These are phyloP conservation scores for Colletotrichum sp. DNA, from an alignment of 2,329 filamentous ascomycete genomes.

Conservation along the genomic window DNA sequence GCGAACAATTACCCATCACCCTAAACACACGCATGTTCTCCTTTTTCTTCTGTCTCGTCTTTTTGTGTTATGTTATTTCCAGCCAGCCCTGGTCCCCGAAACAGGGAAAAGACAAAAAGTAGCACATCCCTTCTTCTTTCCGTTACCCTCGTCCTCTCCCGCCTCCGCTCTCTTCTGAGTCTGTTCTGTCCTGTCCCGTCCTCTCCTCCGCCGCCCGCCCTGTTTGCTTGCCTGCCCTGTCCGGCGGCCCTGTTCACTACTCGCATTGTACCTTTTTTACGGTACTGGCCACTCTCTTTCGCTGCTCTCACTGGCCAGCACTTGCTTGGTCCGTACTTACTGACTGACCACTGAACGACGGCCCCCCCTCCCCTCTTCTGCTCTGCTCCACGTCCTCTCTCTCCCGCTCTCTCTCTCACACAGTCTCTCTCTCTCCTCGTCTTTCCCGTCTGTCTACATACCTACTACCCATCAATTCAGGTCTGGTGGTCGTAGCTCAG, in stretches of 20 bases:
- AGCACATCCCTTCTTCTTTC: slow-evolving; percentile 9
- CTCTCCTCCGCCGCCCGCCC: neutral
- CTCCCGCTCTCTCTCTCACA: neutral
- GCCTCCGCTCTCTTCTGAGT: neutral
- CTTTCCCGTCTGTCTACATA: neutral
- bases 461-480: neutral
- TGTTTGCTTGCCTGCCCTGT: neutral
- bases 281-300: neutral
- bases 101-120: slow-evolving; percentile 6
- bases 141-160: neutral
- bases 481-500: neutral
- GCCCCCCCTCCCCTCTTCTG: neutral
- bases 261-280: neutral
- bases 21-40: neutral
- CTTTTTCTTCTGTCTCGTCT: neutral
- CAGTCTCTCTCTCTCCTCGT: neutral
- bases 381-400: neutral
- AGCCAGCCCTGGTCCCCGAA: neutral
- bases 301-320: neutral
- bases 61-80: neutral
- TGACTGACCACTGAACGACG: neutral
- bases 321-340: neutral
- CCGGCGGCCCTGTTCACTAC: neutral
- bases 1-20: neutral
- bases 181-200: neutral